Evolutionary conservation across 1,139 yeast genomes (phyloP), one percentile per base, ranked within the genome.

Genomic region (Candida tunisiensis): DNA sequence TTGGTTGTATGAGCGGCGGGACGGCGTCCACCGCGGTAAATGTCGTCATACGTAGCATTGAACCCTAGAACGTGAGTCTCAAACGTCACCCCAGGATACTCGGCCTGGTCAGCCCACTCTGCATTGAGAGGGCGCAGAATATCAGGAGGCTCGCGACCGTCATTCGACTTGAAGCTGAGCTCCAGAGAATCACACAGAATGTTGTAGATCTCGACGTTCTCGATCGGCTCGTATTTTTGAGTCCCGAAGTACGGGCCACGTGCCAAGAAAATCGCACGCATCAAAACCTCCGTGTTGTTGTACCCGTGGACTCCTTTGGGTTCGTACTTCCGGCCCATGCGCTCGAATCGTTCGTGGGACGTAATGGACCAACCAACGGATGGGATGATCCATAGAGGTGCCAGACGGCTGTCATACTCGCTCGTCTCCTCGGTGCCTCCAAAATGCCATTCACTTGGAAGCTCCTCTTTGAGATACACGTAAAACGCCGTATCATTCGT

Each of bases 251-350:
- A 78, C 1, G 95, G 95, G 0, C 96, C 96, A 6, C 63, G 50
- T 0, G 75, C 93, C 24, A 80, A 43, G 45, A 85, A 85, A 9
- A 79, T 42, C 0, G 93, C 85, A 31, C 93, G 57, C 93, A 83
- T 82, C 32, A 80, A 55, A 5, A 74, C 61, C 36, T 74, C 83
- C 0, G 73, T 62, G 42, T 74, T 75, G 44, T 77, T 70, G 45
- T 79, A 83, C 1, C 95, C 95, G 47, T 80, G 93, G 1, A 75
- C 77, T 4, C 94, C 94, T 31, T 58, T 62, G 3, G 88, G 80
- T 20, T 51, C 48, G 46, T 74, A 75, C 15, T 65, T 61, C 28
- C 55, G 49, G 19, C 51, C 49, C 39, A 61, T 60, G 2, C 58
- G 57, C 18, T 63, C 59, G 63, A 71, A 65, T 34, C 65, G 67